Base-by-base conservation (phyloP, 768 basidiomycete species). In the Mycena albidolilacea region DNA sequence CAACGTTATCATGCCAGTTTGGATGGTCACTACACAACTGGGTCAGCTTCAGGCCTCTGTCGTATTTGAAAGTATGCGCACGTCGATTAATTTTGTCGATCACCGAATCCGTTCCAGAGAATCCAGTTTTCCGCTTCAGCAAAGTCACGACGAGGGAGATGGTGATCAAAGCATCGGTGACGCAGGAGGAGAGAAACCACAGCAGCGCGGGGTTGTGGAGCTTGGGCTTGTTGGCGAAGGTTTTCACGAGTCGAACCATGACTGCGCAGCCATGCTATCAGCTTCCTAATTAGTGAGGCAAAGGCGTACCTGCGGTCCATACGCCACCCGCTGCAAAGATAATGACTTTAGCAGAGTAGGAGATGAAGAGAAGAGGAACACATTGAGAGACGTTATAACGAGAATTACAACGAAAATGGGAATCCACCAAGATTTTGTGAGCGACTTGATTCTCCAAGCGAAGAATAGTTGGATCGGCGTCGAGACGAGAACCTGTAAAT, bases 391-490 rank as follows among this genome's bases (percentile, higher is more conserved):
- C 21, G 80, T 76, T 2, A 86, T 7, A 5, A 85, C 80, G n/a
- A 87, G 78, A 17, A 79, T 52, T 17, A 78, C 74, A 43, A 87
- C 81, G 35, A 82, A 48, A 1, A 73, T 66, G 0, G 85, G 80
- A 9, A 87, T 72, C 76, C 82, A 81, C 17, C 75, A 80, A 2
- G 80, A 81, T 70, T 84, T 84, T 38, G 84, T 87, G 43, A 88
- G 79, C 15, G 85, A 75, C 65, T 77, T 80, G 50, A 87, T 85
- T 58, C 85, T 80, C 82, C 85, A 85, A 0, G 86, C 85, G 60
- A 87, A 82, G 78, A 86, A 87, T 11, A 88, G 73, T 76, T 88
- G 87, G 21, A 88, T 87, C 0, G 86, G 86, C 8, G 85, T 87
- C 3, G 86, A 88, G 8, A 87, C 80, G 1, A 82, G 79, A 4